Conservation (phyloP, 2,329 filamentous ascomycete genomes). For the Simplicillium sp. region DNA sequence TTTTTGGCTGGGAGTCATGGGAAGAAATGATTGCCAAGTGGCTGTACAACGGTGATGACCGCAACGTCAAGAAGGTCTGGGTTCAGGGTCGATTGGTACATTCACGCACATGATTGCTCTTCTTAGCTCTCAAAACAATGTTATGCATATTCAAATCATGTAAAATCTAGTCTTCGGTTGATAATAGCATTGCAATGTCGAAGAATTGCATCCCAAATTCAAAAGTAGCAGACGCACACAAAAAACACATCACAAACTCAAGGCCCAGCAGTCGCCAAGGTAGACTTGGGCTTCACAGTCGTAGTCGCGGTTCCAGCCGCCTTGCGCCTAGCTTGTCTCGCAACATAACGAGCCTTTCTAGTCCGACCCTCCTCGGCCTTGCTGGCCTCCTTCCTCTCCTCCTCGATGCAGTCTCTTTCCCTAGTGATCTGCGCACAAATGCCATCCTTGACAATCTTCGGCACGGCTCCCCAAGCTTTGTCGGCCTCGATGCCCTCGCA, state of each 20-base stretch:
- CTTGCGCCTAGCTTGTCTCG: too few species aligned
- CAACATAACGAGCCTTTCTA: too few species aligned
- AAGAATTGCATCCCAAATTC: too few species aligned
- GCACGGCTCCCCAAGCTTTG: constrained; percentile 8
- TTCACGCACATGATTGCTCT: constrained; percentile 7
- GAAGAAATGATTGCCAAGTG: constrained; percentile 83
- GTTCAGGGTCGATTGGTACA: constrained; percentile 79
- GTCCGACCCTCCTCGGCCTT: not conserved
- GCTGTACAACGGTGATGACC: constrained; percentile 87
- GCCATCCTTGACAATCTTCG: constrained; percentile 11
- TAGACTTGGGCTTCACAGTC: too few species aligned
- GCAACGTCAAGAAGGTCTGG: constrained; percentile 85
- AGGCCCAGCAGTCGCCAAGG: too few species aligned
- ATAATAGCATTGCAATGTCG: constrained; percentile 1
- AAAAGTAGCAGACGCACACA: too few species aligned
- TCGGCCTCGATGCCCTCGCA: constrained; percentile 7
- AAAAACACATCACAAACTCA: too few species aligned
- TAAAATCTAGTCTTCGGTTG: not conserved
- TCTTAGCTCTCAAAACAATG: constrained; percentile 19
- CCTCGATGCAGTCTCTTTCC: not conserved
- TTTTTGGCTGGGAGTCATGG: constrained; percentile 91
- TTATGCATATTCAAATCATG: not conserved
- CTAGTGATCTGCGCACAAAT: constrained; percentile 3
- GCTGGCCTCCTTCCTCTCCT: constrained; percentile 7
- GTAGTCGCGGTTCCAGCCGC: too few species aligned